Evolutionary conservation across 768 basidiomycete species (phyloP).

Genomic region (Phanerochaete carnosa): DNA sequence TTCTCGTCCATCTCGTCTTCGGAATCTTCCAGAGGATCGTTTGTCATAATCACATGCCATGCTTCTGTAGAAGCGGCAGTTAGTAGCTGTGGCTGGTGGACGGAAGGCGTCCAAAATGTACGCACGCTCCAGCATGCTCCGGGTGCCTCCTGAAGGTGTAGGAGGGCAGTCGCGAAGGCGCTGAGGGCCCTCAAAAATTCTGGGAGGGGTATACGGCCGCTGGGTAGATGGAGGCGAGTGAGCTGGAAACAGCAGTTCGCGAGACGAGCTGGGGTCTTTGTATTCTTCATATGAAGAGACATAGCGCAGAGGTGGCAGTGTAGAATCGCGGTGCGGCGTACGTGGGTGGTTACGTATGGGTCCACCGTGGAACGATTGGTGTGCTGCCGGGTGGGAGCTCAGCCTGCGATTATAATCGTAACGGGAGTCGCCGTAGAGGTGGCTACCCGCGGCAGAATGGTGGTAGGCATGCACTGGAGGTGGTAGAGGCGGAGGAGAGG

Average conservation of each 20-base stretch:
- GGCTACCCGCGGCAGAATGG: background rate
- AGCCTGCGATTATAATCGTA: background rate
- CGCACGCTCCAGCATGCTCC: slow-evolving; percentile 65
- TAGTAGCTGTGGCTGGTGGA: background rate
- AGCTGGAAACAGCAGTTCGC: background rate
- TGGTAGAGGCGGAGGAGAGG: background rate
- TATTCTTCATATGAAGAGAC: background rate
- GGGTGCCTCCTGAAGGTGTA: slow-evolving; percentile 11
- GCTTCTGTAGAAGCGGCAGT: slow-evolving; percentile 46
- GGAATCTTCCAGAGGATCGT: slow-evolving; percentile 74
- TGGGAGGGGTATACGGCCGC: slow-evolving; percentile 2
- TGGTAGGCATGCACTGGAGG: background rate
- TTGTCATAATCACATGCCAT: slow-evolving; percentile 62
- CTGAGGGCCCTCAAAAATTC: background rate
- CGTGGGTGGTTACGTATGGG: slow-evolving; percentile 18
- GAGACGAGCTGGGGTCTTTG: background rate
- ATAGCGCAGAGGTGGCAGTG: background rate
- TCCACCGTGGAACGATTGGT: slow-evolving; percentile 14
- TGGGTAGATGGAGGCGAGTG: background rate
- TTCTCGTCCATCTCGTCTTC: slow-evolving; percentile 72
- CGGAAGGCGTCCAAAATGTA: background rate
- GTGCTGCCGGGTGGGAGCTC: background rate
- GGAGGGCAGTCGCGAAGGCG: background rate
- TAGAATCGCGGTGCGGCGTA: slow-evolving; percentile 9
- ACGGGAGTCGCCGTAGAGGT: background rate